A percentile compares a stretch with the other conserved stretches of the same genome.
Conservation (phyloP, 306 rosid genomes). For the Mucuna pruriens region DNA sequence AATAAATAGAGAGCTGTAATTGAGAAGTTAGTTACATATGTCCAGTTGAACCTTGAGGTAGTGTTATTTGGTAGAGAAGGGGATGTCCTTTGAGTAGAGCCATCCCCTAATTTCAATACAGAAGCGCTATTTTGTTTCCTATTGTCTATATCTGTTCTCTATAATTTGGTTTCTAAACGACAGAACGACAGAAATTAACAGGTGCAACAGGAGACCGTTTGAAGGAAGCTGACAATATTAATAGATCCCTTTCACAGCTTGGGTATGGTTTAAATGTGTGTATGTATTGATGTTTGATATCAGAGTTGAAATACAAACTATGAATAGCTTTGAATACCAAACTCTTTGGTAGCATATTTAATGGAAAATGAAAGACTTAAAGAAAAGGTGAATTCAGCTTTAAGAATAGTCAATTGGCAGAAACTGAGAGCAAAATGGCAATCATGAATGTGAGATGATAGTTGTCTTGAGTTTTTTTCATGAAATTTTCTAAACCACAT, state of each 20-base stretch:
- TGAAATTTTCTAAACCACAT: not conserved
- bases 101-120: not conserved
- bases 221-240: slow-evolving; percentile 97
- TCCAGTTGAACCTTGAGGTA: not conserved
- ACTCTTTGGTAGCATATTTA: not conserved
- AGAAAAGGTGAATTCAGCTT: not conserved
- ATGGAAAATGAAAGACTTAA: not conserved
- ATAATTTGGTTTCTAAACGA: not conserved
- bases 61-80: not conserved
- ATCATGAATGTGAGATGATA: not conserved
- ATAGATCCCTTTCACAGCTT: slow-evolving; percentile 61
- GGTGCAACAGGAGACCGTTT: slow-evolving; percentile 94
- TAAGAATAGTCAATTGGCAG: not conserved
- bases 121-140: not conserved
- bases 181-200: slow-evolving; percentile 86
- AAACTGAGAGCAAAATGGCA: not conserved
- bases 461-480: not conserved
- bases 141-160: not conserved
- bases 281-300: not conserved
- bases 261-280: slow-evolving; percentile 62
- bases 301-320: not conserved
- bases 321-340: not conserved
- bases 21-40: not conserved
- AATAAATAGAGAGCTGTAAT: not conserved
- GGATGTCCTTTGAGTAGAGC: not conserved